phyloP scores from a whole-genome alignment of 2,329 filamentous ascomycete species.

The Aspergillus costaricaensis region DNA sequence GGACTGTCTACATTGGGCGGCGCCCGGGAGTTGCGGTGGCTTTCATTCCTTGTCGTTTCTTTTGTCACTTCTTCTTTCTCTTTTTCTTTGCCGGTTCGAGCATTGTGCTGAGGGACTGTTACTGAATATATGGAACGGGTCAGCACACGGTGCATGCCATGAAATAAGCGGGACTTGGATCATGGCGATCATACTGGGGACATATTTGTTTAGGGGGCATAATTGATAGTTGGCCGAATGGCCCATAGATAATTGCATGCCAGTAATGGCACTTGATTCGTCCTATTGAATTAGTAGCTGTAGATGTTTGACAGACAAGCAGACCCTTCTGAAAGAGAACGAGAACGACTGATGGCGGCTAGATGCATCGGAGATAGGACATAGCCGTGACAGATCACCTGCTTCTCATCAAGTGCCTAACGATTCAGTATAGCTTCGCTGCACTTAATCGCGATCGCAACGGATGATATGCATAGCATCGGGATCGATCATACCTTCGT shows the following conservation, averaged over 20 bases:
- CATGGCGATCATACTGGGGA: constrained; percentile 19
- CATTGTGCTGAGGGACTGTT: constrained; percentile 1
- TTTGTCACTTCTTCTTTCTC: neutral
- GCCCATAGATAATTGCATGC: constrained; percentile 19
- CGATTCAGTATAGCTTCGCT: neutral
- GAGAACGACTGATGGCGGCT: too few species aligned
- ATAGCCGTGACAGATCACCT: neutral
- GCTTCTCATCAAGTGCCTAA: neutral
- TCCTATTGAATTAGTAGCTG: neutral
- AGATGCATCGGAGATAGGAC: neutral
- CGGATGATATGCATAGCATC: neutral
- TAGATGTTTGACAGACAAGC: neutral
- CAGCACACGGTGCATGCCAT: constrained; percentile 17
- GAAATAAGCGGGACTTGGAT: constrained; percentile 22
- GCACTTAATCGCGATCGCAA: neutral
- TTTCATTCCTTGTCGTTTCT: constrained; percentile 6
- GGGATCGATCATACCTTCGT: neutral
- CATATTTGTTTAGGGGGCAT: constrained; percentile 21
- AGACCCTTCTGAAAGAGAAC: too few species aligned
- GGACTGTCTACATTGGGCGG: constrained; percentile 10
- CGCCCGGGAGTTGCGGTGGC: constrained; percentile 15
- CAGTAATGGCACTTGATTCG: neutral
- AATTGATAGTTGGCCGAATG: constrained; percentile 20
- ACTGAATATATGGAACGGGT: constrained; percentile 11
- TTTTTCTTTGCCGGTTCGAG: neutral